Percentiles rank a stretch among this genome's conserved stretches.
Conservation (phyloP, 169 alveolate species). For the Plasmodium adleri region DNA sequence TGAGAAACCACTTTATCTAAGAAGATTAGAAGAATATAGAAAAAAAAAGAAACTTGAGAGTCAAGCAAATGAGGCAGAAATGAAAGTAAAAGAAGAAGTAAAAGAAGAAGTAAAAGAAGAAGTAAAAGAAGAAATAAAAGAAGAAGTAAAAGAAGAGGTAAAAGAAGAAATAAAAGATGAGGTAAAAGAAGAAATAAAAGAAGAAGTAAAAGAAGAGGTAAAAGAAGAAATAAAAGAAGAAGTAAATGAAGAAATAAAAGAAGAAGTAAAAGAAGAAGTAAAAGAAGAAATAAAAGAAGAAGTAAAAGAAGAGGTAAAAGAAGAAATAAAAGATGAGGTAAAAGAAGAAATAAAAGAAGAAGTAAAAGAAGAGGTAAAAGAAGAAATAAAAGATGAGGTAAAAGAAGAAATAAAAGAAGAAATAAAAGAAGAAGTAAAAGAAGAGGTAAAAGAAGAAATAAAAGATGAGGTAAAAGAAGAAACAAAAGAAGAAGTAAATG, state of each 20-base stretch:
- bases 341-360: background rate
- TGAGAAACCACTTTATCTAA: constrained; percentile 55
- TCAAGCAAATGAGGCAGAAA: background rate
- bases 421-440: constrained; percentile 4
- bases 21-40: constrained; percentile 55
- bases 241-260: no score
- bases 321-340: background rate
- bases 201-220: background rate
- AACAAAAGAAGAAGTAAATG: background rate
- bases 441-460: background rate
- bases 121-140: background rate
- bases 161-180: background rate
- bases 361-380: background rate
- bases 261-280: no score
- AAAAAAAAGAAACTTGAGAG: constrained; percentile 26
- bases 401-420: background rate
- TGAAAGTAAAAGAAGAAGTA: background rate
- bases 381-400: background rate
- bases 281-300: no score
- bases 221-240: constrained; percentile 6
- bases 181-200: constrained; percentile 5
- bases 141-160: background rate
- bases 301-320: background rate
- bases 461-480: background rate
- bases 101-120: background rate